Evolutionary conservation across 2,329 filamentous ascomycete genomes (phyloP).

Genomic region (Penicillium sp.): DNA sequence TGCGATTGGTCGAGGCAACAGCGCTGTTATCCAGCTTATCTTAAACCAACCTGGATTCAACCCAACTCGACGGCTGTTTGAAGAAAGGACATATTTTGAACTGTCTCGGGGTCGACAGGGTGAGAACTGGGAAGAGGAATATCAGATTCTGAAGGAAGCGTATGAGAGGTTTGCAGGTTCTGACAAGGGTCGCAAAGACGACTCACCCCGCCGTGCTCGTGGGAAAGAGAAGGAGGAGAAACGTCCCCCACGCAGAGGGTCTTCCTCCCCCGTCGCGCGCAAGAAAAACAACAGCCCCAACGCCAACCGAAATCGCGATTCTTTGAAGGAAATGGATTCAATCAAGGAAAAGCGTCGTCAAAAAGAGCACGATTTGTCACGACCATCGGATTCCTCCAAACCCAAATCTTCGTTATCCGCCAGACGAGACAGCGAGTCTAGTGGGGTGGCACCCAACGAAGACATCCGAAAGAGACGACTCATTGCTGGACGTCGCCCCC

Average conservation of each 20-base stretch:
- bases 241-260: slow-evolving; percentile 35
- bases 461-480: slow-evolving; percentile 42
- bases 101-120: slow-evolving; percentile 80
- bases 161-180: slow-evolving; percentile 41
- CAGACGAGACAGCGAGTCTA: slow-evolving; percentile 36
- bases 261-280: slow-evolving; percentile 41
- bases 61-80: slow-evolving; percentile 70
- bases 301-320: slow-evolving; percentile 20
- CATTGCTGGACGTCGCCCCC: slow-evolving; percentile 43
- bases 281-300: slow-evolving; percentile 37
- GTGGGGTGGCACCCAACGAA: slow-evolving; percentile 29
- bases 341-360: slow-evolving; percentile 33
- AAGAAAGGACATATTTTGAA: slow-evolving; percentile 81
- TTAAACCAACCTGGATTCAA: slow-evolving; percentile 78
- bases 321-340: slow-evolving; percentile 16
- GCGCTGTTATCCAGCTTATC: slow-evolving; percentile 79
- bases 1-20: slow-evolving; percentile 84
- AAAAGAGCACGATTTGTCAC: slow-evolving; percentile 36
- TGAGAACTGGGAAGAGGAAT: slow-evolving; percentile 87
- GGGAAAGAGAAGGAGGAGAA: slow-evolving; percentile 43
- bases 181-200: slow-evolving; percentile 36
- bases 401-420: slow-evolving; percentile 27
- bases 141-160: slow-evolving; percentile 71
- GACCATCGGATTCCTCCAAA: slow-evolving; percentile 32
- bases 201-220: slow-evolving; percentile 42